Evolutionary conservation across 2,329 filamentous ascomycete genomes (phyloP).

Genomic region (Pseudogymnoascus destructans): DNA sequence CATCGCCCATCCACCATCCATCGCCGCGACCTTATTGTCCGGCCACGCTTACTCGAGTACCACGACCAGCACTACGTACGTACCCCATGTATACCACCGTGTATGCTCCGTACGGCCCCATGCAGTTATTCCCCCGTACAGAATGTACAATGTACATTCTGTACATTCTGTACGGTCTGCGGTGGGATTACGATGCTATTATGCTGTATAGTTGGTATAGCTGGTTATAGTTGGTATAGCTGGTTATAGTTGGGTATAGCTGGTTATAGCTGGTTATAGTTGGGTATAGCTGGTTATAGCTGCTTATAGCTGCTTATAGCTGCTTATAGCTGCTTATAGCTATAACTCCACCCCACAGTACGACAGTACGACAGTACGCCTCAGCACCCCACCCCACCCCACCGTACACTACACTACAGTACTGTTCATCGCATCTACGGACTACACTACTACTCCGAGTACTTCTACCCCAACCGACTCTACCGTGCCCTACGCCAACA

Average conservation of each 20-base stretch:
- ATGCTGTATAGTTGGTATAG: too few relatives aligned
- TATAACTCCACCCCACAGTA: too few relatives aligned
- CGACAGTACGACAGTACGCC: too few relatives aligned
- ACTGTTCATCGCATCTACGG: neutral
- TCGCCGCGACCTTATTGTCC: neutral
- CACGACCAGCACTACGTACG: neutral
- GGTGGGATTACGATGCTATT: too few relatives aligned
- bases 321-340: neutral
- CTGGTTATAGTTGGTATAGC: neutral
- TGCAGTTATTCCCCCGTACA: neutral
- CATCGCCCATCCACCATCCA: neutral
- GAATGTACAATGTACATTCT: too few relatives aligned
- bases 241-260: neutral
- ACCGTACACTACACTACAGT: neutral
- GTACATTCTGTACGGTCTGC: neutral
- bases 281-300: too few relatives aligned
- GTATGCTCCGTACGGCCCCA: too few relatives aligned
- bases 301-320: neutral
- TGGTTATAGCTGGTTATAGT: neutral
- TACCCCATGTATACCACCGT: too few relatives aligned
- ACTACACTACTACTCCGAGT: neutral
- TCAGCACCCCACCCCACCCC: neutral
- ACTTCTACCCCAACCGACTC: neutral
- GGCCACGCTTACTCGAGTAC: neutral
- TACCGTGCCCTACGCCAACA: neutral